Evolutionary conservation across 1,284 basidiomycete species (phyloP).

Genomic region (Marasmius sp.): DNA sequence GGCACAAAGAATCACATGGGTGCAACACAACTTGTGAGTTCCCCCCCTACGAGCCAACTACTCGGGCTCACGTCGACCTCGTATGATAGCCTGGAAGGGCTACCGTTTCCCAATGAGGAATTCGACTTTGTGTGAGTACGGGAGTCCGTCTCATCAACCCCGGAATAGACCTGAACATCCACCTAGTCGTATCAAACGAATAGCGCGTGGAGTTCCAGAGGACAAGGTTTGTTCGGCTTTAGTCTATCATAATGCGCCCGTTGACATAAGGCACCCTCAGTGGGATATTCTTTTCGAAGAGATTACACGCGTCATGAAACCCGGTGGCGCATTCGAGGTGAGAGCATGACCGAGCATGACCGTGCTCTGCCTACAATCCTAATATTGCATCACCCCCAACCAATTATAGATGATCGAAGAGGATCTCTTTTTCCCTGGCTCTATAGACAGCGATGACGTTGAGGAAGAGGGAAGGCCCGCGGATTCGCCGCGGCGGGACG

Average conservation of each 20-base stretch:
- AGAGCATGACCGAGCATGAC: slow-evolving; percentile 7
- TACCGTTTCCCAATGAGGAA: slow-evolving; percentile 68
- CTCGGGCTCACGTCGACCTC: slow-evolving; percentile 7
- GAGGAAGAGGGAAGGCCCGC: slow-evolving; percentile 11
- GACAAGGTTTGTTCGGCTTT: slow-evolving; percentile 48
- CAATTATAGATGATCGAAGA: slow-evolving; percentile 60
- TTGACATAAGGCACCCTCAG: slow-evolving; percentile 29
- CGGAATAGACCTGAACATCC: background rate
- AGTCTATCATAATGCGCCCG: background rate
- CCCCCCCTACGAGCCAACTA: slow-evolving; percentile 5
- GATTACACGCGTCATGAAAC: slow-evolving; percentile 64
- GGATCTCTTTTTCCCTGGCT: slow-evolving; percentile 68
- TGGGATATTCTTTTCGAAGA: slow-evolving; percentile 69
- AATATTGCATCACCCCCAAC: background rate
- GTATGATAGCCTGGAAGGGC: slow-evolving; percentile 51
- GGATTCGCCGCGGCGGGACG: slow-evolving; percentile 1
- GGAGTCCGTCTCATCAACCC: background rate
- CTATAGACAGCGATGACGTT: slow-evolving; percentile 28
- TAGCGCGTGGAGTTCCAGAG: slow-evolving; percentile 70
- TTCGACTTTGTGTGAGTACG: slow-evolving; percentile 69
- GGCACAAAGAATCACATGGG: slow-evolving; percentile 62
- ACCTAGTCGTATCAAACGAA: slow-evolving; percentile 60
- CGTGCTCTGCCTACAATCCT: background rate
- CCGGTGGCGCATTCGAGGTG: slow-evolving; percentile 66
- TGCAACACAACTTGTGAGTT: slow-evolving; percentile 67